Base-by-base conservation (phyloP, 2,329 filamentous ascomycete genomes). In the Chrysoporthe deuterocubensis region DNA sequence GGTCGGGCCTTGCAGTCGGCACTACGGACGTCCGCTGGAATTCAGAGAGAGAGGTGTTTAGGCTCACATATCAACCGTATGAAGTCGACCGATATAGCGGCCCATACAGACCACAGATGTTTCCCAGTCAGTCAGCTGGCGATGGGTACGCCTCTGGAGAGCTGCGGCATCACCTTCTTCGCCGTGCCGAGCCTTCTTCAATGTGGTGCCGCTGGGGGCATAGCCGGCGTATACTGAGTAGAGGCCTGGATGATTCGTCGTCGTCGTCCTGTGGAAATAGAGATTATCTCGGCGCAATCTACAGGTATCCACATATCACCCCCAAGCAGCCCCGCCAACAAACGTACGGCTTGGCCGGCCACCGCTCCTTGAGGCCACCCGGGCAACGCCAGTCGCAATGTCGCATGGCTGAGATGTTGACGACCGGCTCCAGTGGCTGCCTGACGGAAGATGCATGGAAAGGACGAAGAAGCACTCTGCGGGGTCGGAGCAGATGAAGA, bases 401-500 rank as follows among this genome's bases (percentile, higher is more conserved):
- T 43, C 42, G 14, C 43, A 21, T 65, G 43, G 13, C 32, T 13
- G 18, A 4, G 6, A 14, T 26, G 54, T 44, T 50, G 37, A 43
- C 32, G 11, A 32, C 14, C 43, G 13, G 16, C n/a, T 21, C 14
- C 13, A 32, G 40, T 32, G 43, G 50, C 32, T 40, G 42, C 26
- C 50, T 16, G 37, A 18, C 21, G n/a, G n/a, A 18, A 43, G 13
- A 46, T 16, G 21, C 43, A 16, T 32, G 40, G 50, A 14, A 14
- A 44, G 26, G 40, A 56, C 14, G 50, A 37, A n/a, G 21, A 18
- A 37, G 42, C 9, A 26, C 37, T 4, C 21, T n/a, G 34, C 34
- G 57, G 37, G 40, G 57, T n/a, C n/a, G 40, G 26, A 60, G 57
- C 26, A 48, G 32, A 62, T 48, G 44, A 62, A n/a, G 60, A 62